Evolutionary conservation across 768 basidiomycete genomes (phyloP).

Genomic region (Astraeus odoratus): DNA sequence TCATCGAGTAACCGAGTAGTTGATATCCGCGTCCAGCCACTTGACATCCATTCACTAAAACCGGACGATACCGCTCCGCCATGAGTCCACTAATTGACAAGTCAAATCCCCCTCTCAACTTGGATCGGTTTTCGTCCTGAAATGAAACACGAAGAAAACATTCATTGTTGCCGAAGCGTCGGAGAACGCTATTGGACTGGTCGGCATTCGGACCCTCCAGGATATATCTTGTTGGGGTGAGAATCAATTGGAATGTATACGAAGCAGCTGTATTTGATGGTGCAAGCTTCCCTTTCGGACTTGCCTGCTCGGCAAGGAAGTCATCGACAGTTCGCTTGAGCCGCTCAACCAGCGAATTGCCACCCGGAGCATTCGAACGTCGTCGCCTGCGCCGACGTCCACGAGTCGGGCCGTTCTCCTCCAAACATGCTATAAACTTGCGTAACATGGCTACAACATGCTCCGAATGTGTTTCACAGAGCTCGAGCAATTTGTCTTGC

Average conservation of each 20-base stretch:
- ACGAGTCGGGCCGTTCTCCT: constrained; percentile 7
- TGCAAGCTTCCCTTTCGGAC: constrained; percentile 19
- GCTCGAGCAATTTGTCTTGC: constrained; percentile 10
- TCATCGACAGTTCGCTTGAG: constrained; percentile 13
- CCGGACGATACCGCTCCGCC: constrained; percentile 26
- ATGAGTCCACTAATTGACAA: constrained; percentile 28
- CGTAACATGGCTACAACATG: constrained; percentile 20
- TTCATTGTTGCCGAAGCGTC: constrained; percentile 31
- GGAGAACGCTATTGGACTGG: constrained; percentile 32
- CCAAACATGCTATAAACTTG: constrained; percentile 12
- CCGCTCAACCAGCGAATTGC: constrained; percentile 3
- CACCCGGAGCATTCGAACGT: not conserved
- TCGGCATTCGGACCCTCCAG: constrained; percentile 35
- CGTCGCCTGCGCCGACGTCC: not conserved
- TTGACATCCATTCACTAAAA: constrained; percentile 26
- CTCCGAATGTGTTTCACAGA: constrained; percentile 12
- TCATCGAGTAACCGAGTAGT: constrained; percentile 48
- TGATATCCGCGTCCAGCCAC: constrained; percentile 40
- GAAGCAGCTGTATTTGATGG: constrained; percentile 16
- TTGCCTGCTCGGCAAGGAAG: constrained; percentile 19
- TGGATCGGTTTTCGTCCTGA: constrained; percentile 39
- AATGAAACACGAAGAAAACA: constrained; percentile 44
- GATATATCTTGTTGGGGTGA: constrained; percentile 34
- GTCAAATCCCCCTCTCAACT: constrained; percentile 28
- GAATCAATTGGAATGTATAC: constrained; percentile 31